Evolutionary conservation across 2,329 filamentous ascomycete species (phyloP), one percentile per base, ranked within the genome.

Genomic region (Aspergillus viridinutans): DNA sequence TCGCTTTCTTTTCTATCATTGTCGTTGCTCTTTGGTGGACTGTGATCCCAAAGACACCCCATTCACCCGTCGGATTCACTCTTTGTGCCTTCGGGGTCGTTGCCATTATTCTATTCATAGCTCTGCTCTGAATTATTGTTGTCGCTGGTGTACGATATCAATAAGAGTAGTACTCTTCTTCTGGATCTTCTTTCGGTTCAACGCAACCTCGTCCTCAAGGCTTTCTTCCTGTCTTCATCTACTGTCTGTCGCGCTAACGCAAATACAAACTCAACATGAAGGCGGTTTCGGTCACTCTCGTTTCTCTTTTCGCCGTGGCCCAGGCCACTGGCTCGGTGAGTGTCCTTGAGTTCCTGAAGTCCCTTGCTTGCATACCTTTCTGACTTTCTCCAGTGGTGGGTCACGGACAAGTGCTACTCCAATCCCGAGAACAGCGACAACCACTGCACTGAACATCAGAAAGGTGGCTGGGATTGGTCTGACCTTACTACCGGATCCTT

Each of bases 381-480:
- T 55, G 48, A 53, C 60, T 55, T 14, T 56, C 28, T 52, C 5
- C 61, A 74, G 68, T 71, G 72, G 66, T 87, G 83, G 80, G 74
- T 76, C 57, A 74, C 79, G 61, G 78, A 80, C 55, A 67, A 74
- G 50, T 73, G 80, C 58, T 95, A 86, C 81, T 79, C 80, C 50
- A 88, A 81, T 73, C 90, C 91, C 12, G 76, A 78, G 58, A 91
- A 90, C 81, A 85, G 83, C 69, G 78, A 90, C 79, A 94, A 94
- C 79, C 76, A 87, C 67, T 97, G 93, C 76, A 85, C 83, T 57
- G 72, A 82, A n/a, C 74, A 85, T 63, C 90, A 95, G 78, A 76
- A 82, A 61, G 64, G 68, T 23, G 92, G 91, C 51, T 94, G 89
- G 74, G 78, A 88, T 79, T 97, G 89, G 84, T 74, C 75, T 26